A percentile compares a stretch with the other conserved stretches of the same genome.
These are phyloP conservation scores for Lachancea meyersii DNA, from an alignment of 805 yeast species.

Conservation along the genomic window DNA sequence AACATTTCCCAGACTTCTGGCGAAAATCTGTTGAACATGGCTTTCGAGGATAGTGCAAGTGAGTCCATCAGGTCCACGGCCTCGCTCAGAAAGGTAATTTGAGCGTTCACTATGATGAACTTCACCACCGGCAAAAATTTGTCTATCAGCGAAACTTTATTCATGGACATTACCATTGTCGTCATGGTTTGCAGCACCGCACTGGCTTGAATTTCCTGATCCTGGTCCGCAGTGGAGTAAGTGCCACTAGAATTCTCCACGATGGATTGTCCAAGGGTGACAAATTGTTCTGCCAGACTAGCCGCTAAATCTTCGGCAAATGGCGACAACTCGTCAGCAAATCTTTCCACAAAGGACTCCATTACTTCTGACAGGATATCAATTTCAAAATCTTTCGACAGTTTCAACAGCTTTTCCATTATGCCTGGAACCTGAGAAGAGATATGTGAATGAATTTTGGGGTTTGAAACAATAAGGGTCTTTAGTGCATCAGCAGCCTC, in stretches of 20 bases:
- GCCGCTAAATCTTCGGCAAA: slow-evolving; percentile 64
- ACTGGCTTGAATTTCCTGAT: slow-evolving; percentile 61
- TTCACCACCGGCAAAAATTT: slow-evolving; percentile 53
- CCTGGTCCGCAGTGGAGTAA: slow-evolving; percentile 40
- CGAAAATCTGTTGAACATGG: slow-evolving; percentile 40
- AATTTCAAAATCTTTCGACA: slow-evolving; percentile 76
- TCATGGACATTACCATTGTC: slow-evolving; percentile 66
- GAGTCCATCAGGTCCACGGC: slow-evolving; percentile 58
- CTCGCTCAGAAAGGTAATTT: slow-evolving; percentile 57
- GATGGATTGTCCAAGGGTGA: slow-evolving; percentile 49
- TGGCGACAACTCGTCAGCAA: slow-evolving; percentile 82
- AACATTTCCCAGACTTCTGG: slow-evolving; percentile 50
- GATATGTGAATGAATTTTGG: slow-evolving; percentile 59
- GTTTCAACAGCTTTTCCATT: slow-evolving; percentile 68
- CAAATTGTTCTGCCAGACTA: slow-evolving; percentile 56
- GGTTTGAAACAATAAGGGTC: slow-evolving; percentile 61
- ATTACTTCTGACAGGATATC: slow-evolving; percentile 86
- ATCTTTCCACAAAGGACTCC: slow-evolving; percentile 89
- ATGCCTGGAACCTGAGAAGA: slow-evolving; percentile 69
- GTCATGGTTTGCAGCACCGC: slow-evolving; percentile 67
- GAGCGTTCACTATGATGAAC: slow-evolving; percentile 51
- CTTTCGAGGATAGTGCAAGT: slow-evolving; percentile 43
- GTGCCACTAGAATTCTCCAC: slow-evolving; percentile 39
- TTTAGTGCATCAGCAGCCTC: slow-evolving; percentile 87
- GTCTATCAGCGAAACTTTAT: slow-evolving; percentile 46